Base-by-base conservation (phyloP, 140 eudicot species). In the Ambrosia hybrid region DNA sequence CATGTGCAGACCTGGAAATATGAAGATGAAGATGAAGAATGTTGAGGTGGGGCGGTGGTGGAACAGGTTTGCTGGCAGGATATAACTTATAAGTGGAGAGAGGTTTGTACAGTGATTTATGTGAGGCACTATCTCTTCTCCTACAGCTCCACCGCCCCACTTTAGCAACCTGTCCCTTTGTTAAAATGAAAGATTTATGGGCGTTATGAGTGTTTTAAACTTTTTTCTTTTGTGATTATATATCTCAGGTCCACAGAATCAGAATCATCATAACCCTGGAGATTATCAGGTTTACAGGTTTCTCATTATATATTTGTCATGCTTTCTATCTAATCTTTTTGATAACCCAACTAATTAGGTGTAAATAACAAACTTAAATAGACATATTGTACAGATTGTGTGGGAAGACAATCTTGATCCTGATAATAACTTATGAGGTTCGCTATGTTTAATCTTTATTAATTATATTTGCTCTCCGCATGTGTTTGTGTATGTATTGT, bases 381-480 rank as follows among this genome's bases (percentile, higher is more conserved):
- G 9, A 4, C 66, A 9, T 33, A 30, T 33, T 66, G 34, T 57
- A 52, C 90, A 92, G 98, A 90, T 81, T 75, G 81, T 87, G 71
- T 89, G 95, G 98, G 94, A 88, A 86, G 99, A 93, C 81, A 76
- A 80, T 64, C 83, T 93, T 26, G 97, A 93, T 74, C 97, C 87
- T 71, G 99, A 93, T 77, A 86, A 93, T 93, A 97, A 93, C 94
- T 49, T 93, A 93, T 70, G 99, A 93, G 99, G 98, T 92, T 68
- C 51, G 77, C 14, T 65, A 71, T 45, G 45, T 12, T 48, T 48
- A 65, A 41, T 62, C 67, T 34, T 51, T 60, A 39, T 12, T 37
- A 45, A 17, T 10, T 39, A 33, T 38, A 37, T 65, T 36, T 71
- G 55, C 16, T 52, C 30, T 57, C 46, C 11, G 9, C 46, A 67